These are phyloP conservation scores for Globisporangium okanoganense DNA, from an alignment of 352 stramenopile species.

Conservation along the genomic window DNA sequence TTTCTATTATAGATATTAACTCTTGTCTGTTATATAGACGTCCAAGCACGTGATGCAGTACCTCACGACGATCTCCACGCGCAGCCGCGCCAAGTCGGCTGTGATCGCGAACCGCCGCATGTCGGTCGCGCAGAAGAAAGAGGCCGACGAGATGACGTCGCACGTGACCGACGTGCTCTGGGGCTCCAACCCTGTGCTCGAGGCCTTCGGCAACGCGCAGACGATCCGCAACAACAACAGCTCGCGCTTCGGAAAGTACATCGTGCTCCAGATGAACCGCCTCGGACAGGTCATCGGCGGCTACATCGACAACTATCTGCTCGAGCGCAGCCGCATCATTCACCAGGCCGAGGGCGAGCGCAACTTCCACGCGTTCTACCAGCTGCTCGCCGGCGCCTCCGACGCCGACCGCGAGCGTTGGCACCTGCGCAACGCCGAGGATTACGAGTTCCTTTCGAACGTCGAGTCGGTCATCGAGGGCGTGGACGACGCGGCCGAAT, in stretches of 20 bases:
- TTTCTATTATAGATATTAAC: too few species aligned
- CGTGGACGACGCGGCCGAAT: slow-evolving; percentile 74
- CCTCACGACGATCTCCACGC: slow-evolving; percentile 84
- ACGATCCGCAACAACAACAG: slow-evolving; percentile 89
- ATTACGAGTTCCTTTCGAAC: slow-evolving; percentile 72
- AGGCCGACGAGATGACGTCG: slow-evolving; percentile 62
- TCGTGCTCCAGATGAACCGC: slow-evolving; percentile 82
- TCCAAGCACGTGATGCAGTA: slow-evolving; percentile 97
- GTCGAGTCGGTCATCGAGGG: slow-evolving; percentile 65
- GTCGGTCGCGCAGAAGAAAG: slow-evolving; percentile 72
- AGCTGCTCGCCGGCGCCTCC: slow-evolving; percentile 77
- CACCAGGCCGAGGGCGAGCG: slow-evolving; percentile 84
- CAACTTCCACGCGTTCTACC: slow-evolving; percentile 95
- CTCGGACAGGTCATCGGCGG: slow-evolving; percentile 76
- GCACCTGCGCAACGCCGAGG: slow-evolving; percentile 43
- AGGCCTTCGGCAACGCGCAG: slow-evolving; percentile 84
- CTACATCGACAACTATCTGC: slow-evolving; percentile 88
- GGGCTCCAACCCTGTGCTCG: slow-evolving; percentile 79
- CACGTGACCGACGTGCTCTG: slow-evolving; percentile 75
- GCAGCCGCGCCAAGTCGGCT: slow-evolving; percentile 56
- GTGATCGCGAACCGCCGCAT: slow-evolving; percentile 76
- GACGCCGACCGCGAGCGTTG: slow-evolving; percentile 45
- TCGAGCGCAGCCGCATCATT: slow-evolving; percentile 91
- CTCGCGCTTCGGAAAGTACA: slow-evolving; percentile 86
- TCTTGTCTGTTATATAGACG: too few species aligned